Evolutionary conservation across 768 basidiomycete genomes (phyloP).

Genomic region (Lactarius evosmus): DNA sequence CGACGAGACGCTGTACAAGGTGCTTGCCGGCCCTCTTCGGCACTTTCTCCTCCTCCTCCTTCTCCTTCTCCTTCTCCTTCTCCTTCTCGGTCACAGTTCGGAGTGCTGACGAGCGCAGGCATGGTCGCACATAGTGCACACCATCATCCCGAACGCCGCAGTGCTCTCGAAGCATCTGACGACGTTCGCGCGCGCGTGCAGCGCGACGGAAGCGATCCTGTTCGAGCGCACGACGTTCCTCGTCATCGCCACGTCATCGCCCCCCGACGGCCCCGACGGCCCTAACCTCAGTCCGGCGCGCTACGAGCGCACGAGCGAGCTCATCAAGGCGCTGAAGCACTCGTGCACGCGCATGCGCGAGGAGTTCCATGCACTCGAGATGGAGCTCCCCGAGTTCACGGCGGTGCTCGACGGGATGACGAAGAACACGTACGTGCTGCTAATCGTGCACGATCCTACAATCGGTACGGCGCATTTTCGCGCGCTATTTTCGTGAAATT

Average conservation of each 20-base stretch:
- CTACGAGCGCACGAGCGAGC: conserved; percentile 85
- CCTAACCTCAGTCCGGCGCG: conserved; percentile 60
- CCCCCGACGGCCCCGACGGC: conserved; percentile 37
- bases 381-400: conserved; percentile 82
- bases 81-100: no score
- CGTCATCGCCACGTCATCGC: conserved; percentile 83
- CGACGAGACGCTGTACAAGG: conserved; percentile 96
- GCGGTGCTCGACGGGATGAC: conserved; percentile 93
- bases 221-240: conserved; percentile 98
- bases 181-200: conserved; percentile 82
- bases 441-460: conserved; percentile 85
- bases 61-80: no score
- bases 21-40: conserved; percentile 32
- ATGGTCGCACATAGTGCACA: conserved; percentile 97
- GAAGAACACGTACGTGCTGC: conserved; percentile 86
- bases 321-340: conserved; percentile 94
- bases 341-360: conserved; percentile 82
- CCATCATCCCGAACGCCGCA: conserved; percentile 91
- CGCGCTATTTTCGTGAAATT: background rate
- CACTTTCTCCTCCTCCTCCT: no score
- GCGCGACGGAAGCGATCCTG: conserved; percentile 89
- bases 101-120: conserved; percentile 53
- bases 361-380: conserved; percentile 82
- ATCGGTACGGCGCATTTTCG: conserved; percentile 54
- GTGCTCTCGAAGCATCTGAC: conserved; percentile 84